Conservation (phyloP, 2,329 filamentous ascomycete species). For the Leptographium procerum region DNA sequence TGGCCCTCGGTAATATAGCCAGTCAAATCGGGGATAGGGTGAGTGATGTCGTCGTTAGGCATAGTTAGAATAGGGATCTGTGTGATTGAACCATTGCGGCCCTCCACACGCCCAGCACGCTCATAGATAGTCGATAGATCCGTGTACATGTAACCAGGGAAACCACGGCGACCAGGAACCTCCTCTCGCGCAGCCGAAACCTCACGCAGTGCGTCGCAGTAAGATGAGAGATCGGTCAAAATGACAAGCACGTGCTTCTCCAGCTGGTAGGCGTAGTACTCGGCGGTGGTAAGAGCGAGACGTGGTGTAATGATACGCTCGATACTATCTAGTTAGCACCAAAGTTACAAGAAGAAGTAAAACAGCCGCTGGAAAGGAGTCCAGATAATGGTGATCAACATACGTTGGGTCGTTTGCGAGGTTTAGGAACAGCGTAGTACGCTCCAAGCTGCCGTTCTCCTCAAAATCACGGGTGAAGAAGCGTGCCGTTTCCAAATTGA, state of each 20-base stretch:
- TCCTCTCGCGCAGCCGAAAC: slow-evolving; percentile 97
- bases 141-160: slow-evolving; percentile 99
- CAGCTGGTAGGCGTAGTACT: slow-evolving; percentile 99
- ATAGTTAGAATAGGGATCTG: slow-evolving; percentile 98
- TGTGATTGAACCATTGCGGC: slow-evolving; percentile 95
- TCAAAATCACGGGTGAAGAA: slow-evolving; percentile 99
- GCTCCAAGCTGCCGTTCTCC: slow-evolving; percentile 97
- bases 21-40: slow-evolving; percentile 96
- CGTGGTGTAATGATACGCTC: slow-evolving; percentile 99
- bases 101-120: slow-evolving; percentile 92
- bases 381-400: slow-evolving; percentile 22
- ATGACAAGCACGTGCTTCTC: slow-evolving; percentile 99
- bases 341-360: background rate
- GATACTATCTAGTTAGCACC: slow-evolving; percentile 46
- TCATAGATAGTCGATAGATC: slow-evolving; percentile 99
- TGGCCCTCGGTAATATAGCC: slow-evolving; percentile 99
- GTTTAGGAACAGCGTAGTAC: slow-evolving; percentile 95
- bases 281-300: slow-evolving; percentile 92
- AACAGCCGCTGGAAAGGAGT: background rate
- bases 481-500: slow-evolving; percentile 95
- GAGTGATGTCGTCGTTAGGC: slow-evolving; percentile 99
- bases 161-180: slow-evolving; percentile 97
- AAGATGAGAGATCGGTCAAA: slow-evolving; percentile 92
- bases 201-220: slow-evolving; percentile 97
- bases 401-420: slow-evolving; percentile 98